phyloP scores from a whole-genome alignment of 768 basidiomycete species.

The Mycena polygramma region DNA sequence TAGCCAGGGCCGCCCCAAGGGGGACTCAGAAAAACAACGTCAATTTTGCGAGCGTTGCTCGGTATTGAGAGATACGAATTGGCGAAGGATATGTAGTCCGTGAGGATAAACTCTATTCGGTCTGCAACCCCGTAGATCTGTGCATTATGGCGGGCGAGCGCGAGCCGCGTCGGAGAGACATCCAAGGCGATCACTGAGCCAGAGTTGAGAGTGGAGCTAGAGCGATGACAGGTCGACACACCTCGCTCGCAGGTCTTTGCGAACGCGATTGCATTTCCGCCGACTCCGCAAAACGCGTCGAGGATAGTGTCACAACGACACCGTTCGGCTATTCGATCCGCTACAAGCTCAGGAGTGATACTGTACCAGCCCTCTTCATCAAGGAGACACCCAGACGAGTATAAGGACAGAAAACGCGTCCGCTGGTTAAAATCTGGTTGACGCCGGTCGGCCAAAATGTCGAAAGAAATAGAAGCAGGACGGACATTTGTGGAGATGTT shows the following conservation, averaged over 20 bases:
- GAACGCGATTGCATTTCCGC: conserved; percentile 97
- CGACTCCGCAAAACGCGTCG: conserved; percentile 98
- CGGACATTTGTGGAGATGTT: conserved; percentile 87
- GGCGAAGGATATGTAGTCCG: conserved; percentile 88
- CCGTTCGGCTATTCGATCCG: conserved; percentile 91
- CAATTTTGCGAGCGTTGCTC: conserved; percentile 67
- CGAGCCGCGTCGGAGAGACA: conserved; percentile 84
- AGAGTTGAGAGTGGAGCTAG: background rate
- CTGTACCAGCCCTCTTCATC: conserved; percentile 99
- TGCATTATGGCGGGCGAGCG: conserved; percentile 94
- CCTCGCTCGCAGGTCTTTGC: conserved; percentile 96
- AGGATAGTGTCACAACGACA: conserved; percentile 88
- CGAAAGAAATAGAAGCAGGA: conserved; percentile 30
- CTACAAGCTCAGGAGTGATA: conserved; percentile 95
- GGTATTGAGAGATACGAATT: conserved; percentile 57
- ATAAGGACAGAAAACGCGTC: conserved; percentile 83
- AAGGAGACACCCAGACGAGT: conserved; percentile 85
- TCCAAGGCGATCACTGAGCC: conserved; percentile 92
- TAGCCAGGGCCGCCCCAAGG: conserved; percentile 96
- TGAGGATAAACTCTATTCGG: conserved; percentile 93
- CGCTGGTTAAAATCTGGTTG: conserved; percentile 87
- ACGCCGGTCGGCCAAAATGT: conserved; percentile 6
- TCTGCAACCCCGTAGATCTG: conserved; percentile 94
- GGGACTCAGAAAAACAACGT: conserved; percentile 93
- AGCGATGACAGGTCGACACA: conserved; percentile 44